Percentiles rank a stretch among this genome's conserved stretches.
Evolutionary conservation across 345 rosid genomes (phyloP).

Genomic region (Trapa incisa): DNA sequence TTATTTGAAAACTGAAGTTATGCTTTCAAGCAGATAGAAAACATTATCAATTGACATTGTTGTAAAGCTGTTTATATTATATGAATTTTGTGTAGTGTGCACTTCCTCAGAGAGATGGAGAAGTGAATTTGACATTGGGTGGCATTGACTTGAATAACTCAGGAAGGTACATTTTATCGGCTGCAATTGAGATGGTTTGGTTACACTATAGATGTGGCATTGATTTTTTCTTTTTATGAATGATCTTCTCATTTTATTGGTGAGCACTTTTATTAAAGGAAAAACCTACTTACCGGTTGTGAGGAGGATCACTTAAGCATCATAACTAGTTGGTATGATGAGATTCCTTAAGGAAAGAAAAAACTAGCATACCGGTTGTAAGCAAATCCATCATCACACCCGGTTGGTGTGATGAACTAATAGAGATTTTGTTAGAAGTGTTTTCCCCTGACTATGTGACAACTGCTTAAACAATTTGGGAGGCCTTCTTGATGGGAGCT

Average conservation of each 20-base stretch:
- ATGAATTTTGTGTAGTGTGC: slow-evolving; percentile 47
- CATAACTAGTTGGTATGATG: too few species aligned
- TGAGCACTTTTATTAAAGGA: too few species aligned
- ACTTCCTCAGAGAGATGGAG: slow-evolving; percentile 86
- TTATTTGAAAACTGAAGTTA: not conserved
- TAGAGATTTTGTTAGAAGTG: too few species aligned
- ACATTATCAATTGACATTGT: not conserved
- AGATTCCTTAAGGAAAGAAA: too few species aligned
- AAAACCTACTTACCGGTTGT: too few species aligned
- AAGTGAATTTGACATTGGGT: slow-evolving; percentile 87
- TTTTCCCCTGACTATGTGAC: too few species aligned
- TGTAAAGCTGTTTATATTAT: not conserved
- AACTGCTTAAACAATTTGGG: too few species aligned
- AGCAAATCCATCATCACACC: too few species aligned
- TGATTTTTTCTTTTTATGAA: slow-evolving; percentile 2
- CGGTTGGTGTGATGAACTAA: too few species aligned
- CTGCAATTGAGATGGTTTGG: not conserved
- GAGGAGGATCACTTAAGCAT: too few species aligned
- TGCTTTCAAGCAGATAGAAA: not conserved
- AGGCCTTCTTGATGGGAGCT: too few species aligned
- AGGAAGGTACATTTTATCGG: slow-evolving; percentile 50
- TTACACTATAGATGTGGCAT: not conserved
- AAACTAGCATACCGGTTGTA: too few species aligned
- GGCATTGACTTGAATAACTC: slow-evolving; percentile 97
- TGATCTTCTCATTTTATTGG: slow-evolving; percentile 12